Percentiles rank a stretch among this genome's conserved stretches.
Conservation (phyloP, 768 basidiomycete species). For the Suillus weaverae region DNA sequence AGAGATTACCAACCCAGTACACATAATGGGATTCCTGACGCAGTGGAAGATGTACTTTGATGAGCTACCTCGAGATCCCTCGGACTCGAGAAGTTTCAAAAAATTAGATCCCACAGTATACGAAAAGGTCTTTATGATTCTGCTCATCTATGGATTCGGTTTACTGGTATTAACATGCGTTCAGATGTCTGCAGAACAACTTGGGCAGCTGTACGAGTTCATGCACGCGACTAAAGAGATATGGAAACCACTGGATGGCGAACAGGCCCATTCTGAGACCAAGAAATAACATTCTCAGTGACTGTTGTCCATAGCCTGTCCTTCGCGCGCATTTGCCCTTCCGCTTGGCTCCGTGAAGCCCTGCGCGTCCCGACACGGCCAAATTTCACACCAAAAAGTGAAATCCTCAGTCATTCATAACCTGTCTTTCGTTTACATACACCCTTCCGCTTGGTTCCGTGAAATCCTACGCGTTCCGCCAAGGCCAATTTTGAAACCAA, state of each 20-base stretch:
- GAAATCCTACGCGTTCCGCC: background rate
- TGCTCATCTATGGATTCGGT: background rate
- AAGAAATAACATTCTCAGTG: background rate
- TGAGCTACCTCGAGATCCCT: slow-evolving; percentile 48
- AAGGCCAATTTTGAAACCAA: background rate
- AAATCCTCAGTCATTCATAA: background rate
- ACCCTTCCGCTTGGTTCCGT: background rate
- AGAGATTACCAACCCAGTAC: slow-evolving; percentile 76
- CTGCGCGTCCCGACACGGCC: background rate
- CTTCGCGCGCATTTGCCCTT: background rate
- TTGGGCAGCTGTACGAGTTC: slow-evolving; percentile 92
- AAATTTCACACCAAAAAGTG: background rate
- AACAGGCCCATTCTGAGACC: slow-evolving; percentile 5
- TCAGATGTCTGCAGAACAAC: slow-evolving; percentile 87
- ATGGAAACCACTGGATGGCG: slow-evolving; percentile 61
- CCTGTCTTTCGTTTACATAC: background rate
- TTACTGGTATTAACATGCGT: background rate
- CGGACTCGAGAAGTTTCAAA: slow-evolving; percentile 51
- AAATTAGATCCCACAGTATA: slow-evolving; percentile 68
- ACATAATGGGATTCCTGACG: slow-evolving; percentile 92
- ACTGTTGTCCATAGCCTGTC: background rate
- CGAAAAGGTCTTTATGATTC: slow-evolving; percentile 59
- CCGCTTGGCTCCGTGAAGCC: background rate
- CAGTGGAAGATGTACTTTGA: slow-evolving; percentile 97
- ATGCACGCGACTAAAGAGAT: slow-evolving; percentile 89